These are phyloP conservation scores for Neurospora sp. DNA, from an alignment of 495 filamentous ascomycete genomes.

Conservation along the genomic window DNA sequence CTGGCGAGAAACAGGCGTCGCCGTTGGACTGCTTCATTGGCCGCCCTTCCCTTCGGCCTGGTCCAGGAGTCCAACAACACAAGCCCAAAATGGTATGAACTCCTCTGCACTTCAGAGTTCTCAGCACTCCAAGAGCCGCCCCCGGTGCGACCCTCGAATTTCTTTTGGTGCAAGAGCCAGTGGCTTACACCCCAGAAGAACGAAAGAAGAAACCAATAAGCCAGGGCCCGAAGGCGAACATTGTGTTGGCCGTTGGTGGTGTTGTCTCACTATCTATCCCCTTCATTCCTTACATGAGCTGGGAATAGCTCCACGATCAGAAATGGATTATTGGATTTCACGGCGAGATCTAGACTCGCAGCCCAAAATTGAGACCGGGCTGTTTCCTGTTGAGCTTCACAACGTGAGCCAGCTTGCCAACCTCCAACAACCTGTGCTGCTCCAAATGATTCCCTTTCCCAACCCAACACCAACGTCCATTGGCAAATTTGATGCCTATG, in stretches of 20 bases:
- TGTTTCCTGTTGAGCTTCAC: background rate
- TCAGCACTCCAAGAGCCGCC: background rate
- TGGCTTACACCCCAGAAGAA: background rate
- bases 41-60: background rate
- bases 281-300: background rate
- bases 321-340: background rate
- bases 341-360: background rate
- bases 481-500: background rate
- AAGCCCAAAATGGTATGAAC: background rate
- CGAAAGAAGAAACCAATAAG: background rate
- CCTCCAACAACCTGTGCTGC: background rate
- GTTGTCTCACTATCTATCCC: background rate
- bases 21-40: background rate
- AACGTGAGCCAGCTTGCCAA: background rate
- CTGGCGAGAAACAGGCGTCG: background rate
- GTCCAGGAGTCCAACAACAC: background rate
- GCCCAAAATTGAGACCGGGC: background rate
- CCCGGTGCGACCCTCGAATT: background rate
- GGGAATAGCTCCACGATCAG: background rate
- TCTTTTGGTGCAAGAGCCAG: background rate
- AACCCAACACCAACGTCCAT: background rate
- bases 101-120: background rate
- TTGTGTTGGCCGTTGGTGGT: background rate
- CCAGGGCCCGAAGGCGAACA: background rate
- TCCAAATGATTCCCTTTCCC: background rate